A percentile compares a stretch with the other conserved stretches of the same genome.
Conservation (phyloP, 495 filamentous ascomycete genomes). For the Pseudoneurospora amorphoporcata region DNA sequence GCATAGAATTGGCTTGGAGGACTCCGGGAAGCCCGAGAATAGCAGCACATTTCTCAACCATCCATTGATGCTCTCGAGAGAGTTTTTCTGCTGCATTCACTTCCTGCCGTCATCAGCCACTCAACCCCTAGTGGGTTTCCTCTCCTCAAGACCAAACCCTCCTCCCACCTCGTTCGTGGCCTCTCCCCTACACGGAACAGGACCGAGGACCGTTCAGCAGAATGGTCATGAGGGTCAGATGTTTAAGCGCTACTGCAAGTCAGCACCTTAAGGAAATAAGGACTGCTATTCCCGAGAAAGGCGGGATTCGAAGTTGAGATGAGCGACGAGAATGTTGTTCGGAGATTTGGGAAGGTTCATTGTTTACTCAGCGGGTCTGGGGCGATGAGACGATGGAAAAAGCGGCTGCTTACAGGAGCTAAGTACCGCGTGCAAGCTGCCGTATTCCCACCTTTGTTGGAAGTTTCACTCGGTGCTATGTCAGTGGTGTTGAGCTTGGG, state of each 20-base stretch:
- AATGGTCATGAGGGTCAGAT: background rate
- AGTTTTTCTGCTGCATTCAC: background rate
- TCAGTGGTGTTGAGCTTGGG: background rate
- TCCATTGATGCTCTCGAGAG: background rate
- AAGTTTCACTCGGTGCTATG: background rate
- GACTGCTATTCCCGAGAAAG: background rate
- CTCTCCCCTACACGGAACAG: background rate
- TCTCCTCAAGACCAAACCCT: background rate
- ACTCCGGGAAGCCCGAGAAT: background rate
- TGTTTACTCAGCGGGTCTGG: background rate
- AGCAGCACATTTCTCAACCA: background rate
- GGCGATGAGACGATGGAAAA: background rate
- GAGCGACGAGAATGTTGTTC: background rate
- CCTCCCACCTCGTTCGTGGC: too few species aligned
- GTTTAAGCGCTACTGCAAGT: background rate
- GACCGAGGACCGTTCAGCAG: background rate
- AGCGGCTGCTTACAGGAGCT: background rate
- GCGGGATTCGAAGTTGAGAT: background rate
- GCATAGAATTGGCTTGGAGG: background rate
- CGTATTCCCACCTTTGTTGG: background rate
- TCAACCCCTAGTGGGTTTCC: background rate
- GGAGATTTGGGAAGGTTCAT: background rate
- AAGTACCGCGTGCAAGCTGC: background rate
- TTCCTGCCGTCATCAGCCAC: background rate
- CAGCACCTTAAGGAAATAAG: background rate